phyloP scores from a whole-genome alignment of 2,329 filamentous ascomycete genomes.

The Chaetomium olivaceum region DNA sequence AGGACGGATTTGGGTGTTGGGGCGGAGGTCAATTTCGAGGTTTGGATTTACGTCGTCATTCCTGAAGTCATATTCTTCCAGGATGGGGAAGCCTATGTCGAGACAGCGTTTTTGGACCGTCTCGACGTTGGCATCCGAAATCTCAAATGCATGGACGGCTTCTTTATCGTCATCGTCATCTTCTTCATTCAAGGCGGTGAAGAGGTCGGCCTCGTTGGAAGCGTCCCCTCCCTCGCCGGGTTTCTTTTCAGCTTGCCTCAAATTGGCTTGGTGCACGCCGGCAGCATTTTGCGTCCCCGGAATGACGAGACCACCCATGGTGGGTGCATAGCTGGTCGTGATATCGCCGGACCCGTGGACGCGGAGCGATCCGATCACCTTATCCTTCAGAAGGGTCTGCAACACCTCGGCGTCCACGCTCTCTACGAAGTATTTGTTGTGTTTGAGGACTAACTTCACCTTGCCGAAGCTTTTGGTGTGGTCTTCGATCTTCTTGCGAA shows the following conservation, averaged over 20 bases:
- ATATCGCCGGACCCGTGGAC: constrained; percentile 72
- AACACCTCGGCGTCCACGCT: constrained; percentile 85
- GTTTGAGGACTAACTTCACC: constrained; percentile 90
- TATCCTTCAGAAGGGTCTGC: constrained; percentile 82
- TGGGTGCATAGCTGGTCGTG: constrained; percentile 78
- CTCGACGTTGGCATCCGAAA: constrained; percentile 79
- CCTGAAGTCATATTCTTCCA: constrained; percentile 97
- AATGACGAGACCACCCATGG: constrained; percentile 85
- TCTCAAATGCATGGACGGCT: constrained; percentile 90
- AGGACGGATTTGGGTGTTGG: constrained; percentile 83
- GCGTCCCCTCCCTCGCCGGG: constrained; percentile 51
- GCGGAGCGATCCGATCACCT: constrained; percentile 75
- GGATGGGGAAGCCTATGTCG: constrained; percentile 79
- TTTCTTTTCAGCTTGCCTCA: constrained; percentile 41
- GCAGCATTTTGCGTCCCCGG: constrained; percentile 92
- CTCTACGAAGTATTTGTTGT: constrained; percentile 93
- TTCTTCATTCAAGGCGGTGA: constrained; percentile 69
- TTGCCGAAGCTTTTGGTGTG: constrained; percentile 93
- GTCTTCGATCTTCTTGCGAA: constrained; percentile 73
- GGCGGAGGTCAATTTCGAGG: constrained; percentile 88
- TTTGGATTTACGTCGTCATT: constrained; percentile 88
- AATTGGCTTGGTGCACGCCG: constrained; percentile 72
- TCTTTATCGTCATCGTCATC: constrained; percentile 79
- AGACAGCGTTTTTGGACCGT: constrained; percentile 86
- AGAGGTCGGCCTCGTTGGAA: constrained; percentile 65